phyloP scores from a whole-genome alignment of 2,329 filamentous ascomycete genomes.

The Sporothrix sp. region DNA sequence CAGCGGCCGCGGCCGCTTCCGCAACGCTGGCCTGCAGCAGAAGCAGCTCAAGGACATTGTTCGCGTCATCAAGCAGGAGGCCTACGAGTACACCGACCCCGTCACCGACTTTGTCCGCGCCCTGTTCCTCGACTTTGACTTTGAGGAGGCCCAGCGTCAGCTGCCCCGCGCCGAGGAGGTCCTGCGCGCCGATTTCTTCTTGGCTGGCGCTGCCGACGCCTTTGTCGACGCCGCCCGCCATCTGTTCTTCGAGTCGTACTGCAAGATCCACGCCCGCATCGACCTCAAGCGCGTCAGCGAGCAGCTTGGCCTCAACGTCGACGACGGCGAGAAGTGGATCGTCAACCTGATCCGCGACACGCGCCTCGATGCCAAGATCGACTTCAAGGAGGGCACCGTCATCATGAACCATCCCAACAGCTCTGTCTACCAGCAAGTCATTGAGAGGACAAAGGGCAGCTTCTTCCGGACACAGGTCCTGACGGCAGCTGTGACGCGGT shows the following conservation, averaged over 20 bases:
- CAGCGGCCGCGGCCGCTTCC: conserved; percentile 71
- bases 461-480: conserved; percentile 98
- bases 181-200: conserved; percentile 90
- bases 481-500: conserved; percentile 48
- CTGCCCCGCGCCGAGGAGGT: conserved; percentile 83
- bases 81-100: conserved; percentile 94
- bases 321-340: conserved; percentile 99
- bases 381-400: conserved; percentile 96
- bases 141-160: conserved; percentile 89
- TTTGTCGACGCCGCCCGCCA: conserved; percentile 94
- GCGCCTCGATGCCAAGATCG: conserved; percentile 95
- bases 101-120: conserved; percentile 95
- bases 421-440: conserved; percentile 98
- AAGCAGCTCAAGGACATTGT: conserved; percentile 98
- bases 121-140: conserved; percentile 91
- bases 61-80: conserved; percentile 90
- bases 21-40: conserved; percentile 82
- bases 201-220: conserved; percentile 69
- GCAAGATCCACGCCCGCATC: conserved; percentile 98
- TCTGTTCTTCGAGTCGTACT: conserved; percentile 97
- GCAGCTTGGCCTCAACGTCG: conserved; percentile 80
- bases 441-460: conserved; percentile 95
- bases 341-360: conserved; percentile 98
- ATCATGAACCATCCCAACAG: conserved; percentile 99
- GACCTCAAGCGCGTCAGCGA: conserved; percentile 94